Conservation (phyloP, 2,329 filamentous ascomycete genomes). For the Monosporascus ibericus region DNA sequence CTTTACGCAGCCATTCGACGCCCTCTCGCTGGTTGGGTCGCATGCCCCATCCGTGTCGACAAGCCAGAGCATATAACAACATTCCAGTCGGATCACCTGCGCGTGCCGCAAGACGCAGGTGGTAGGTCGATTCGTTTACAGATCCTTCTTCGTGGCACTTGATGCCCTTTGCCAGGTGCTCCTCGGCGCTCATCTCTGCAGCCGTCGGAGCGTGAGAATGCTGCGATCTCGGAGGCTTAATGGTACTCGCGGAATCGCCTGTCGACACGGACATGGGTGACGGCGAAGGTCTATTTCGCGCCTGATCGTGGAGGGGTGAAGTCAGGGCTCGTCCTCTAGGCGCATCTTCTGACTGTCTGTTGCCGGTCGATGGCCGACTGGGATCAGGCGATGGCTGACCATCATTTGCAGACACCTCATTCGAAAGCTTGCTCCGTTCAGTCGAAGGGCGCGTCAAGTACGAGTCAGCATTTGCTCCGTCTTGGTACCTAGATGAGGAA, state of each 20-base stretch:
- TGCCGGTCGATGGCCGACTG: slow-evolving; percentile 37
- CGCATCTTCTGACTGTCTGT: slow-evolving; percentile 41
- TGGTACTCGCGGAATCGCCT: slow-evolving; percentile 50
- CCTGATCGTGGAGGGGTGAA: slow-evolving; percentile 31
- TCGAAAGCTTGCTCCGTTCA: slow-evolving; percentile 45
- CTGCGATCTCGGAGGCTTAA: slow-evolving; percentile 37
- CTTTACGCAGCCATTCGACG: slow-evolving; percentile 85
- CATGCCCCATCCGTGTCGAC: slow-evolving; percentile 97
- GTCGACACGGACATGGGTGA: slow-evolving; percentile 44
- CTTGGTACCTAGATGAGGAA: slow-evolving; percentile 35
- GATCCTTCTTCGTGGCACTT: slow-evolving; percentile 82
- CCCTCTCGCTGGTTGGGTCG: slow-evolving; percentile 84
- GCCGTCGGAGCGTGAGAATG: slow-evolving; percentile 48
- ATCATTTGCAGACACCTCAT: slow-evolving; percentile 36
- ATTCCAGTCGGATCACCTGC: slow-evolving; percentile 87
- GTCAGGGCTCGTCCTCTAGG: slow-evolving; percentile 39
- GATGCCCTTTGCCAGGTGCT: slow-evolving; percentile 87
- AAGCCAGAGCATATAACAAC: slow-evolving; percentile 91
- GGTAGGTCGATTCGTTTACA: slow-evolving; percentile 91
- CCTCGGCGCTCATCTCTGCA: slow-evolving; percentile 71
- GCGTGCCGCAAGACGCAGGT: slow-evolving; percentile 81
- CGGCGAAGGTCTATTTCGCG: slow-evolving; percentile 37
- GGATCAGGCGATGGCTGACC: slow-evolving; percentile 38
- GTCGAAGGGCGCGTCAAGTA: slow-evolving; percentile 38
- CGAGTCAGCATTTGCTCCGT: slow-evolving; percentile 33